Conservation (phyloP, 176 grass and related monocot species). For the barley (Hordeum vulgare) region DNA sequence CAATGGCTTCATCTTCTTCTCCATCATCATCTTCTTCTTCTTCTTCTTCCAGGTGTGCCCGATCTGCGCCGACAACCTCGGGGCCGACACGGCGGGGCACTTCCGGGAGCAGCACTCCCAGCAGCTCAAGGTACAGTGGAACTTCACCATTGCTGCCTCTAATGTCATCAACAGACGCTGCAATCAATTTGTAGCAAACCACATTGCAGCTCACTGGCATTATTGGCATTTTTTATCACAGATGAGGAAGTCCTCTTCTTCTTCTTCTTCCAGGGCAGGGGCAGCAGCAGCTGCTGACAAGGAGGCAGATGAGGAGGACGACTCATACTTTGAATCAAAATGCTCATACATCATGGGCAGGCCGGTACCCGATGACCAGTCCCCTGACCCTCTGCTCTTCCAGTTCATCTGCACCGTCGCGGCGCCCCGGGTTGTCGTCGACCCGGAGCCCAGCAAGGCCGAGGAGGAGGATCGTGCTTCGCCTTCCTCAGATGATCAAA, state of each 20-base stretch:
- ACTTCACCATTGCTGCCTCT: background rate
- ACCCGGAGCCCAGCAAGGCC: background rate
- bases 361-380: background rate
- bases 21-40: too few relatives aligned
- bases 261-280: slow-evolving; percentile 25
- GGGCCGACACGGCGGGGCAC: slow-evolving; percentile 36
- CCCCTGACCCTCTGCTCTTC: slow-evolving; percentile 44
- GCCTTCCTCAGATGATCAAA: slow-evolving; percentile 16
- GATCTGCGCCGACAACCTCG: slow-evolving; percentile 48
- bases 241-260: slow-evolving; percentile 47
- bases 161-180: background rate
- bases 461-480: background rate
- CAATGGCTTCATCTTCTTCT: too few relatives aligned
- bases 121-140: slow-evolving; percentile 31
- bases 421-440: background rate
- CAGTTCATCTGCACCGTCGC: slow-evolving; percentile 42
- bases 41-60: slow-evolving; percentile 45
- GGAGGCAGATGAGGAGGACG: slow-evolving; percentile 10
- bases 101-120: slow-evolving; percentile 44
- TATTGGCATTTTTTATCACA: slow-evolving; percentile 17
- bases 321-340: slow-evolving; percentile 19
- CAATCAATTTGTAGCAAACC: background rate
- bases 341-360: background rate
- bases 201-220: background rate
- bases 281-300: slow-evolving; percentile 11